phyloP scores from a whole-genome alignment of 495 filamentous ascomycete genomes.

The Lineolata rhizophorae region DNA sequence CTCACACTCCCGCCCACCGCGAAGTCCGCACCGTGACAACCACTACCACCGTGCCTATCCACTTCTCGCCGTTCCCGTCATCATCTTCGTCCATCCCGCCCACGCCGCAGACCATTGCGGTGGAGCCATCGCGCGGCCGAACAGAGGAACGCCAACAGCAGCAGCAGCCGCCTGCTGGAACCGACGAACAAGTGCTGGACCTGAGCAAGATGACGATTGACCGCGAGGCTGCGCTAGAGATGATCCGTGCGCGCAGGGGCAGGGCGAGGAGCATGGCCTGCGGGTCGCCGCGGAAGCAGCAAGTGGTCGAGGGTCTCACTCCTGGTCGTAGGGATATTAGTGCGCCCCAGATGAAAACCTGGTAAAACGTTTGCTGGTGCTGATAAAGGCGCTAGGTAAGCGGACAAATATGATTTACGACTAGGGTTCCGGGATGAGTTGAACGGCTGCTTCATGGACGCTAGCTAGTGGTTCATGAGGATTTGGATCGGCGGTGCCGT shows the following conservation, averaged over 20 bases:
- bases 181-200: too few species aligned
- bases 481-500: too few species aligned
- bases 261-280: slow-evolving; percentile 18
- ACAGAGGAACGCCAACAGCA: slow-evolving; percentile 1
- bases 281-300: slow-evolving; percentile 18
- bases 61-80: slow-evolving; percentile 17
- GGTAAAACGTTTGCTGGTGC: too few species aligned
- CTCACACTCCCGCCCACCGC: slow-evolving; percentile 8
- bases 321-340: slow-evolving; percentile 18
- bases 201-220: too few species aligned
- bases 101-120: neutral
- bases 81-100: slow-evolving; percentile 2
- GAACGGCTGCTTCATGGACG: too few species aligned
- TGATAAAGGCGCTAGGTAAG: too few species aligned
- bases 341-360: too few species aligned
- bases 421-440: too few species aligned
- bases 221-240: slow-evolving; percentile 18
- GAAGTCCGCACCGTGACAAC: slow-evolving; percentile 18
- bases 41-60: slow-evolving; percentile 20
- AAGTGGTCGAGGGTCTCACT: slow-evolving; percentile 15
- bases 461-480: too few species aligned
- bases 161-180: slow-evolving; percentile 3
- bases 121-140: slow-evolving; percentile 3
- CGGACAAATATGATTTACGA: too few species aligned
- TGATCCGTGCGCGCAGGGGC: slow-evolving; percentile 17